A percentile compares a stretch with the other conserved stretches of the same genome.
These are phyloP conservation scores for Penicillium sp. DNA, from an alignment of 2,329 filamentous ascomycete species.

Conservation along the genomic window DNA sequence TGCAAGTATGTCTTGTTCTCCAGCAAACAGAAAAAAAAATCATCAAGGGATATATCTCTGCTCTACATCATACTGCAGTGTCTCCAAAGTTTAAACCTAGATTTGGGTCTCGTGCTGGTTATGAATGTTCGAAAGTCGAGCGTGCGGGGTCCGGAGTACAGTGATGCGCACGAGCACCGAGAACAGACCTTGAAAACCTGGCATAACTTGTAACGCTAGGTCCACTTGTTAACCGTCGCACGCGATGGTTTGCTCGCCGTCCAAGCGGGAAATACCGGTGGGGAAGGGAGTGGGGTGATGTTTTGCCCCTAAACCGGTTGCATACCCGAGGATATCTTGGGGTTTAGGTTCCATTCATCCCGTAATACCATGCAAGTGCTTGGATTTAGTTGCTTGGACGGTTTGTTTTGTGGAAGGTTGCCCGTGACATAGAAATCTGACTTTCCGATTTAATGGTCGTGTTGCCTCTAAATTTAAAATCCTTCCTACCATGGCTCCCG, in stretches of 20 bases:
- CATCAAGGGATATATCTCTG: no score
- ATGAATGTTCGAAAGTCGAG: background rate
- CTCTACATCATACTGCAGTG: background rate
- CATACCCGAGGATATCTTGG: conserved; percentile 4
- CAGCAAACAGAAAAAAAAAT: no score
- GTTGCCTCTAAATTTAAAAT: background rate
- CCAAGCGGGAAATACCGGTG: conserved; percentile 3
- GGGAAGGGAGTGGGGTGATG: background rate
- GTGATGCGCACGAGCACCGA: background rate
- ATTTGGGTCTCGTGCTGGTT: background rate
- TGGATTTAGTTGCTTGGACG: background rate
- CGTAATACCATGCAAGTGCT: background rate
- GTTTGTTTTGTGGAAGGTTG: background rate
- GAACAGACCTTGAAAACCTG: conserved; percentile 3
- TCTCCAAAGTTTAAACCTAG: background rate
- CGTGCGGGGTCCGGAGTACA: background rate
- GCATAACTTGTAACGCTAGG: conserved; percentile 2
- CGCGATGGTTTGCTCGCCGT: background rate
- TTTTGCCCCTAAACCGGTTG: background rate
- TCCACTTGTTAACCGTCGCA: background rate
- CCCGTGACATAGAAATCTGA: background rate
- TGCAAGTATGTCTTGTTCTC: no score
- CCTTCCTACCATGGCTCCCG: background rate
- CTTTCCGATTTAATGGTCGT: background rate
- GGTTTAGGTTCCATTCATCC: background rate